Base-by-base conservation (phyloP, 352 stramenopile genomes). In the Globisporangium emineosum region DNA sequence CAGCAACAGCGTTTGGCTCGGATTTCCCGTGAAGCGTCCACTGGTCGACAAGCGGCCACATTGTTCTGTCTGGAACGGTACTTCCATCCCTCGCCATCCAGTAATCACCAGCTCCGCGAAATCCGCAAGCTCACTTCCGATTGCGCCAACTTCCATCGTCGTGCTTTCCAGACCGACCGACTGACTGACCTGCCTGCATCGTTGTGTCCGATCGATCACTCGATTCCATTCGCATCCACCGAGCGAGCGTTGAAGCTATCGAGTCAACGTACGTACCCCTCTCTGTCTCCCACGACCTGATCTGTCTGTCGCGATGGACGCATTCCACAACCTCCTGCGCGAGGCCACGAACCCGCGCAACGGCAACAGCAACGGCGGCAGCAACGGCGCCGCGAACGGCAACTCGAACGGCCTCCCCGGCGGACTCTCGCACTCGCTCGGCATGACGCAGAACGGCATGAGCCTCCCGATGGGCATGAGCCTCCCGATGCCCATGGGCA, bases 321-420 rank as follows among this genome's bases (percentile, higher is more conserved):
- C 76, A 49, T 90, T 92, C 69, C 80, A 92, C 63, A 92, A 92
- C 67, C 66, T 92, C 32, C 71, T 92, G 50, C 81, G 81, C 33
- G 81, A 92, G 61, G 79, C 83, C 12, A 73, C 77, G 13, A 83
- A 78, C 69, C 71, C 83, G 52, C 83, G 81, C 68, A 81, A 76
- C 60, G 67, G 61, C 58, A 81, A 76, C 60, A 66, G 61, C 58
- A 43, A 73, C 47, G 62, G 4, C 12, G 56, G 64, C 51, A 49
- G 27, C n/a, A n/a, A n/a, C n/a, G n/a, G n/a, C 27, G 60, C 27
- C n/a, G 62, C 60, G 56, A 67, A 30, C 32, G 59, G 51, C 61
- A 23, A 71, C 32, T 65, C 72, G 0, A 45, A 75, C 37, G 67
- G 52, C 0, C 71, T 74, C 0, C 61, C 69, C 1, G 66, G 62